Evolutionary conservation across 2,329 filamentous ascomycete genomes (phyloP).

Genomic region (Aureobasidium sp.): DNA sequence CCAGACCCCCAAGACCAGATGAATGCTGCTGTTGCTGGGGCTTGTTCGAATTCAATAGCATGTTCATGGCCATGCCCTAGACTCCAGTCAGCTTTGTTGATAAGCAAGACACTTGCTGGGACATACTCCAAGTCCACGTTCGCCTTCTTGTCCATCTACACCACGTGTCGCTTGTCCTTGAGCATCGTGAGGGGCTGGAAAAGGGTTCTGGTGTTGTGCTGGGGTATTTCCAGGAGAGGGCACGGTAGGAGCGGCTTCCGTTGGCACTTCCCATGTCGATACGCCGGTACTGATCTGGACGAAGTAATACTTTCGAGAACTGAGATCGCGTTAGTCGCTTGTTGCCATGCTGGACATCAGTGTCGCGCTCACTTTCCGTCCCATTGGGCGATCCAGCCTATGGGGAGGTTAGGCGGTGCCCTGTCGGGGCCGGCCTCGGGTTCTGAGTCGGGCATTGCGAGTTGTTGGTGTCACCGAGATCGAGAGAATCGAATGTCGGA

Average conservation of each 20-base stretch:
- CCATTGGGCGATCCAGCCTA: constrained; percentile 37
- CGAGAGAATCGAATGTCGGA: background rate
- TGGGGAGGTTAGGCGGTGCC: constrained; percentile 32
- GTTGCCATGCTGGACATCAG: background rate
- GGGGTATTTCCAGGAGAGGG: constrained; percentile 34
- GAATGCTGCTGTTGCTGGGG: constrained; percentile 19
- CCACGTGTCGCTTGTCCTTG: constrained; percentile 22
- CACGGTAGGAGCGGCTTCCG: constrained; percentile 32
- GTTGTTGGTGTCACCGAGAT: background rate
- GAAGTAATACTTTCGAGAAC: constrained; percentile 37
- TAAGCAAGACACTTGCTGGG: background rate
- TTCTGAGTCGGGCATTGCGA: constrained; percentile 9
- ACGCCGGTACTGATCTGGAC: constrained; percentile 37
- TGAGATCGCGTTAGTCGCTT: constrained; percentile 16
- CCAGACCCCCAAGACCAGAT: constrained; percentile 26
- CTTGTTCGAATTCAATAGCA: constrained; percentile 27
- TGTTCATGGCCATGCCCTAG: constrained; percentile 24
- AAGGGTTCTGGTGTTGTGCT: constrained; percentile 29
- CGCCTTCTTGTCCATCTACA: constrained; percentile 22
- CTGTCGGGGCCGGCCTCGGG: constrained; percentile 34
- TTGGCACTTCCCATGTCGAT: constrained; percentile 36
- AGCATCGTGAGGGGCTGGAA: constrained; percentile 25
- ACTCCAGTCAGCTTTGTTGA: background rate
- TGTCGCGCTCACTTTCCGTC: constrained; percentile 32
- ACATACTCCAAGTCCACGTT: constrained; percentile 24